Base-by-base conservation (phyloP, 2,329 filamentous ascomycete species). In the Sporothrix variecibatus region DNA sequence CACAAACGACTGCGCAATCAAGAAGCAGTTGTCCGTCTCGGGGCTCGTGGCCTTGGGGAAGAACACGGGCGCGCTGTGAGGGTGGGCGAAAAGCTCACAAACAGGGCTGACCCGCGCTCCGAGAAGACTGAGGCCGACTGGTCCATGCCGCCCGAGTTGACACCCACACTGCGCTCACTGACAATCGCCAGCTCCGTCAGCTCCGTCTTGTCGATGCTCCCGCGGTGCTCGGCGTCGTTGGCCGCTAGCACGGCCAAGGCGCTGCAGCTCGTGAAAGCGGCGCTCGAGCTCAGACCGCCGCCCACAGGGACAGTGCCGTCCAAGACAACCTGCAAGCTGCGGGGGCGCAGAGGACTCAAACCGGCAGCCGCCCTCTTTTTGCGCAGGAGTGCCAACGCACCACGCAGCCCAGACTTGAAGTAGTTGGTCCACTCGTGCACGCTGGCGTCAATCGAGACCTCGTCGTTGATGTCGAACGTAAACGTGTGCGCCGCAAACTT, bases 81-180 rank as follows among this genome's bases (percentile, higher is more conserved):
- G 23, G 85, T 87, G 2, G 96, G 96, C 76, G 90, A 90, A 85
- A 99, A 99, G 11, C 92, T 93, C 75, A 98, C 95, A 81, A 97
- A 95, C 60, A 98, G 89, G 11, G 96, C 94, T 53, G 93, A 93
- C 70, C 94, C 95, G 77, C 91, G 91, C 79, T 94, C 88, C 0
- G 94, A 95, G 83, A 99, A 96, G 76, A 99, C 95, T 0, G 95
- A 98, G 46, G 96, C 96, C 17, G 94, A 92, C 84, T 99, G 96
- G 80, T 99, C 96, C 96, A 99, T 98, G 73, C 95, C 96, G 82
- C 96, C 96, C 5, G 94, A 97, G 84, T 98, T 98, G 78, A 99
- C 96, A 71, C 96, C 96, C 3, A 98, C 96, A 20, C 93, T 92
- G 73, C 96, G 90, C 85, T 99, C 96, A 64, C 94, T 97, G 51